Evolutionary conservation across 148 eudicot species (phyloP), one percentile per base, ranked within the genome.

Genomic region (Polygonum maritimum): DNA sequence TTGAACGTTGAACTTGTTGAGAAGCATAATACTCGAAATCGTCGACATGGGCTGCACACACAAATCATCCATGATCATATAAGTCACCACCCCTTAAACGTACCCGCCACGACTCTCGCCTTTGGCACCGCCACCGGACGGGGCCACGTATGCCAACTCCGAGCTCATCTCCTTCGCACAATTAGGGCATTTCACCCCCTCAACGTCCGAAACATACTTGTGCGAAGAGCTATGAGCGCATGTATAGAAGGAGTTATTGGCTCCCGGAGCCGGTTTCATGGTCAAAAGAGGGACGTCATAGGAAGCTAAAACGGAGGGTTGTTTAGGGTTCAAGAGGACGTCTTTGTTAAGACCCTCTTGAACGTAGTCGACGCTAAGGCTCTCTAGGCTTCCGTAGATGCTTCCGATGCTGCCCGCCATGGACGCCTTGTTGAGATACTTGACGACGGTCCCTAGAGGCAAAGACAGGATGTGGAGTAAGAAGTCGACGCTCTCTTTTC

Each of bases 41-140:
- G 18, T 65, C 4, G 71, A 65, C 71, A 65, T 65, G n/a, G 71
- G 71, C 10, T 65, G 71, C n/a, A 65, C 71, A 33, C 9, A 35
- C 71, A 65, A 13, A 16, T 65, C 71, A 36, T 65, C 71, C 71
- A 65, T 65, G 71, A 65, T 65, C 71, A 65, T 65, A 13, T 36
- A 65, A 65, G 71, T 35, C 10, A 36, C 41, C 41, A 65, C 71
- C 2, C 71, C 71, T 22, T 35, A 35, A 41, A 65, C 71, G 36
- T 65, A 65, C 2, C 71, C 71, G 0, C 2, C 40, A 15, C 2
- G 2, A 16, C n/a, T 3, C 19, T n/a, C 18, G 6, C 3, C 71
- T 36, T 65, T 65, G 6, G 38, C 9, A 8, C 15, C 5, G 6
- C 1, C 44, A 65, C 8, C 8, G 14, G 44, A 15, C 13, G 41